phyloP scores from a whole-genome alignment of 1,284 basidiomycete species.

The Ceratobasidium sp. region DNA sequence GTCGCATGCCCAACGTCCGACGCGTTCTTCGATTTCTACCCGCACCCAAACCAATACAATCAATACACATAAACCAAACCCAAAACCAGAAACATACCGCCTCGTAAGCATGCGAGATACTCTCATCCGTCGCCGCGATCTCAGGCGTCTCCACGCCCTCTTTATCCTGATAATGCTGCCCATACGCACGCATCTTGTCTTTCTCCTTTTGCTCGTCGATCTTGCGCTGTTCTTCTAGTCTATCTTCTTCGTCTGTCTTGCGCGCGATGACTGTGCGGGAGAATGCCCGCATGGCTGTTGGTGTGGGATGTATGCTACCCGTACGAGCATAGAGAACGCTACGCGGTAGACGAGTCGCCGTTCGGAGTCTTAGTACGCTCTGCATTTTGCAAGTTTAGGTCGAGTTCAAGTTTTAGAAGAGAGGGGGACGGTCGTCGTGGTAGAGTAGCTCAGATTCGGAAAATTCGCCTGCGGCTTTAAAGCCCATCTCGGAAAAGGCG shows the following conservation, averaged over 20 bases:
- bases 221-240: slow-evolving; percentile 37
- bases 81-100: slow-evolving; percentile 11
- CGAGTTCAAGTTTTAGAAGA: not conserved
- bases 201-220: slow-evolving; percentile 38
- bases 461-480: not conserved
- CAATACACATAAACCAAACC: not conserved
- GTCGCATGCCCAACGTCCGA: slow-evolving; percentile 30
- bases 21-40: not conserved
- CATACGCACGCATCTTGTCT: slow-evolving; percentile 24
- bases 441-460: not conserved
- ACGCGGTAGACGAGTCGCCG: slow-evolving; percentile 5
- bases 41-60: slow-evolving; percentile 2
- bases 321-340: slow-evolving; percentile 11
- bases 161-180: slow-evolving; percentile 34
- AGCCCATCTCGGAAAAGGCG: too few species aligned
- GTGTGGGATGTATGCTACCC: not conserved
- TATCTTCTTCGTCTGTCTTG: slow-evolving; percentile 17
- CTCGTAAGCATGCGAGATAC: slow-evolving; percentile 12
- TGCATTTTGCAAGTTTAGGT: not conserved
- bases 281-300: not conserved
- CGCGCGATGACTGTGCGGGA: not conserved
- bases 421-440: not conserved
- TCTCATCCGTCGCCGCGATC: slow-evolving; percentile 30
- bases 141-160: slow-evolving; percentile 29
- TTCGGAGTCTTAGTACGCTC: slow-evolving; percentile 6